Conservation (phyloP, 2,329 filamentous ascomycete species). For the Rutstroemia sp. region DNA sequence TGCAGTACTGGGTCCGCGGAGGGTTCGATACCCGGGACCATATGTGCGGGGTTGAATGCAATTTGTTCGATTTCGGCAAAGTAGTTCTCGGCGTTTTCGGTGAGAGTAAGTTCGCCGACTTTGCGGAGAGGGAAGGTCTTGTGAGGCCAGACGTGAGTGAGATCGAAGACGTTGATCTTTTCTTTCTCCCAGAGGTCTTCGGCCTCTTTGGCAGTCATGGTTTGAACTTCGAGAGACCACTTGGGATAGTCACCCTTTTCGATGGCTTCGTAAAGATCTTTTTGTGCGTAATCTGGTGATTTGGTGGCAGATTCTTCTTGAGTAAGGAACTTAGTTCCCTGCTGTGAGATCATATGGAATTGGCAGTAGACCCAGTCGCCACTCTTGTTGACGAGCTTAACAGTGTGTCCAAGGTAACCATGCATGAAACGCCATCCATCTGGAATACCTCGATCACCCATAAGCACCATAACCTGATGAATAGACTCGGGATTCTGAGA, state of each 20-base stretch:
- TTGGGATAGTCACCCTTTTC: constrained; percentile 43
- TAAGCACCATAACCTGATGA: constrained; percentile 52
- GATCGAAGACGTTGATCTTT: constrained; percentile 44
- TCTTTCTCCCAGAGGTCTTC: constrained; percentile 34
- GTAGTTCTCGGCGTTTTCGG: constrained; percentile 46
- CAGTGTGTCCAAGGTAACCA: constrained; percentile 47
- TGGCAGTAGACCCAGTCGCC: constrained; percentile 47
- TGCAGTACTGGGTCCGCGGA: constrained; percentile 63
- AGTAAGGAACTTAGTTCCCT: constrained; percentile 44
- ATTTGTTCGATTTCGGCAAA: constrained; percentile 62
- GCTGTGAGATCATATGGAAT: constrained; percentile 45
- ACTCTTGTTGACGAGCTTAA: constrained; percentile 47
- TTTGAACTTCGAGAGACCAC: constrained; percentile 48
- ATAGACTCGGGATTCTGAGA: constrained; percentile 43
- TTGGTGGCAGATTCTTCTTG: constrained; percentile 38
- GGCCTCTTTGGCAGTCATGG: constrained; percentile 43
- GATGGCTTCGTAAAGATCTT: constrained; percentile 48
- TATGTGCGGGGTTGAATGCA: constrained; percentile 58
- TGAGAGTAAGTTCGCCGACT: constrained; percentile 41
- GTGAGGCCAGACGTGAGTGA: constrained; percentile 48
- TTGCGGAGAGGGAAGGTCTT: constrained; percentile 38
- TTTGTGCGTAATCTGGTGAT: constrained; percentile 42
- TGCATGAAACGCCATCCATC: constrained; percentile 47
- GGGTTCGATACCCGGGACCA: constrained; percentile 58
- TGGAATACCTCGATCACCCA: constrained; percentile 50